Percentiles rank a stretch among this genome's conserved stretches.
Conservation (phyloP, 805 yeast species). For the Wickerhamiella vanderwaltii region DNA sequence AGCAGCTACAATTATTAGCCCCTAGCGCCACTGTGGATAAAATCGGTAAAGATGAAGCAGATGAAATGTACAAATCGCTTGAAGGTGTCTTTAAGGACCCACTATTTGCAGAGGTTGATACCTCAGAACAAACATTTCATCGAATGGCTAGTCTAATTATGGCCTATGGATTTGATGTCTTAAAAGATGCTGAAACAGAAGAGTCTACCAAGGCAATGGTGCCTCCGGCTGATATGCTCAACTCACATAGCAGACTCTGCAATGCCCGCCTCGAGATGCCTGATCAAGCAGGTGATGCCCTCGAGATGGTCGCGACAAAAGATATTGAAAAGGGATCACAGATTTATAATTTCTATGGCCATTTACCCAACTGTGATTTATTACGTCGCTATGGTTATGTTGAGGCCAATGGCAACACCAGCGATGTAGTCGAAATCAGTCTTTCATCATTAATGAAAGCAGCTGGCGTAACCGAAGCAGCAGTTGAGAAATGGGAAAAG, state of each 20-base stretch:
- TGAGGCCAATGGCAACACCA: slow-evolving; percentile 56
- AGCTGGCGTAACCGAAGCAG: slow-evolving; percentile 22
- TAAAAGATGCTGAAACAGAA: slow-evolving; percentile 25
- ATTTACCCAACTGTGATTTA: slow-evolving; percentile 81
- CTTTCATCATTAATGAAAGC: slow-evolving; percentile 32
- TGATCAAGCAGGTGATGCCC: slow-evolving; percentile 23
- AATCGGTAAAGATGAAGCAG: slow-evolving; percentile 60
- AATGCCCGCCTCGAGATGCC: slow-evolving; percentile 61
- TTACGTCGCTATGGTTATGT: slow-evolving; percentile 86
- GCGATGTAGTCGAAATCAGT: slow-evolving; percentile 71
- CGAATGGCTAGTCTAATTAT: slow-evolving; percentile 67
- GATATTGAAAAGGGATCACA: slow-evolving; percentile 56
- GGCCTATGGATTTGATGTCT: slow-evolving; percentile 83
- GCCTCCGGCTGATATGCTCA: slow-evolving; percentile 82
- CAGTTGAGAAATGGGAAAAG: slow-evolving; percentile 9
- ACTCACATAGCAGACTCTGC: slow-evolving; percentile 65
- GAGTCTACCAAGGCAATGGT: slow-evolving; percentile 65
- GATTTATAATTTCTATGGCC: slow-evolving; percentile 79
- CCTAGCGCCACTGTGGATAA: slow-evolving; percentile 65
- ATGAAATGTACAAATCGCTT: slow-evolving; percentile 42
- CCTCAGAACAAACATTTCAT: slow-evolving; percentile 49
- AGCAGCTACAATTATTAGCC: slow-evolving; percentile 41
- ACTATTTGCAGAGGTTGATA: slow-evolving; percentile 20
- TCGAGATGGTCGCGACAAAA: slow-evolving; percentile 63
- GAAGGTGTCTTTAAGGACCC: slow-evolving; percentile 30